Evolutionary conservation across 225 moss, liverwort and hornwort genomes (phyloP).

Genomic region (Physcomitrellopsis africana): DNA sequence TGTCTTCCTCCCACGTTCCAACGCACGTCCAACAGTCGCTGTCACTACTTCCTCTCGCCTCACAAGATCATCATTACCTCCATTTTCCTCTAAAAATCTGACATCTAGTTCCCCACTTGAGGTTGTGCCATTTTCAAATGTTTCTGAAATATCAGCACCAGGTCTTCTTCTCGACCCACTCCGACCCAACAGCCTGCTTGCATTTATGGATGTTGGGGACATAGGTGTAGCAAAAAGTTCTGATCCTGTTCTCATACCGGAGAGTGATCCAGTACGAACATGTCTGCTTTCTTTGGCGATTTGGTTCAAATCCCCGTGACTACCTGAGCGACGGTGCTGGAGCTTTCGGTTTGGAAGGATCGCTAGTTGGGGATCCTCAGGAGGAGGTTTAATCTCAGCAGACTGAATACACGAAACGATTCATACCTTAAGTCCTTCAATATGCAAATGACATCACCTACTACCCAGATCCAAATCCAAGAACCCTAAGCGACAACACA

Average conservation of each 20-base stretch:
- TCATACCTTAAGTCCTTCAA: too few species aligned
- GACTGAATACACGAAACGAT: conserved; percentile 31
- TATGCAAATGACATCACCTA: background rate
- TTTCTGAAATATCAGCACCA: conserved; percentile 40
- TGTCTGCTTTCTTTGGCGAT: conserved; percentile 58
- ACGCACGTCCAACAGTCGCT: conserved; percentile 69
- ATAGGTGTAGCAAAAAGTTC: conserved; percentile 54
- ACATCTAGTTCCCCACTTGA: conserved; percentile 54
- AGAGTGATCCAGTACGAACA: conserved; percentile 70
- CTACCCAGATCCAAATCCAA: background rate
- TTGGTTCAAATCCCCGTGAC: conserved; percentile 53
- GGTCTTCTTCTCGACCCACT: conserved; percentile 51
- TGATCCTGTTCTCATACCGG: conserved; percentile 8
- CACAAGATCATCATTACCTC: conserved; percentile 44
- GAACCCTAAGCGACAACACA: background rate
- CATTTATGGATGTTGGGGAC: conserved; percentile 54
- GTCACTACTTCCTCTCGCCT: conserved; percentile 71
- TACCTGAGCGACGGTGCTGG: conserved; percentile 53
- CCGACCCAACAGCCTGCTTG: conserved; percentile 44
- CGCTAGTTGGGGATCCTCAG: conserved; percentile 23
- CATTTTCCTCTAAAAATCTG: conserved; percentile 47
- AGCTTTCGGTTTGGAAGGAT: conserved; percentile 40
- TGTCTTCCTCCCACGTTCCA: conserved; percentile 95
- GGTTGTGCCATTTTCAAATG: conserved; percentile 49
- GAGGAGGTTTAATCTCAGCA: conserved; percentile 24